Evolutionary conservation across 2,329 filamentous ascomycete genomes (phyloP), one percentile per base, ranked within the genome.

Genomic region (Knufia fluminis): DNA sequence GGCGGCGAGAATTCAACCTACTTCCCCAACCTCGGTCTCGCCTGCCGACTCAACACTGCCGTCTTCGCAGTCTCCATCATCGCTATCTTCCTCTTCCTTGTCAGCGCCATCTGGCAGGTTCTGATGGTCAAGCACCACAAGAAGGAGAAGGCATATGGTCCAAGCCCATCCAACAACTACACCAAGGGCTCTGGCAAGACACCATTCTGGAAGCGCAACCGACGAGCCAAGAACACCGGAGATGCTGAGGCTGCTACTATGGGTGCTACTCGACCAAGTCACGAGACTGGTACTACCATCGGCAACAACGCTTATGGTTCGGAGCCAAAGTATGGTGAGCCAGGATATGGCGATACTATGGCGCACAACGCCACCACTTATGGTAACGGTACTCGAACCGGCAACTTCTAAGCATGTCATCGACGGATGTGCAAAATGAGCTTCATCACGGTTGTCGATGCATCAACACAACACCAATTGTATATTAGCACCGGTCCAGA

Each of bases 1-100:
- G 23, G 33, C 20, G 33, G 33, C 10, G 17, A 46, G 66, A 69
- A 39, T 63, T 62, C 16, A 8, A 59, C 55, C 2, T 61, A 58
- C 46, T 50, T 58, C 44, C 58, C 56, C 8, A 70, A 63, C 23
- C 68, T 76, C 39, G 66, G 68, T n/a, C 78, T 78, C 52, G 80
- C 83, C 1, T 96, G 90, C 71, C 74, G 74, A 52, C 71, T 95
- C 57, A 80, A 94, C 68, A 86, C 82, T 44, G 88, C 83, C 39
- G 78, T 74, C 52, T 82, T 96, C 56, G 85, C 86, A 2, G 81
- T 92, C 14, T 72, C 89, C 24, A 85, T 96, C 52, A 78, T 89
- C 50, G 85, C 77, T 61, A 80, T 85, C 81, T 89, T 86, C 69
- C 81, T 91, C 67, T 92, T 91, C 74, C 62, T 87, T 59, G 62